phyloP scores from a whole-genome alignment of 257 asterid species.

The Solanum pimpinellifolium region DNA sequence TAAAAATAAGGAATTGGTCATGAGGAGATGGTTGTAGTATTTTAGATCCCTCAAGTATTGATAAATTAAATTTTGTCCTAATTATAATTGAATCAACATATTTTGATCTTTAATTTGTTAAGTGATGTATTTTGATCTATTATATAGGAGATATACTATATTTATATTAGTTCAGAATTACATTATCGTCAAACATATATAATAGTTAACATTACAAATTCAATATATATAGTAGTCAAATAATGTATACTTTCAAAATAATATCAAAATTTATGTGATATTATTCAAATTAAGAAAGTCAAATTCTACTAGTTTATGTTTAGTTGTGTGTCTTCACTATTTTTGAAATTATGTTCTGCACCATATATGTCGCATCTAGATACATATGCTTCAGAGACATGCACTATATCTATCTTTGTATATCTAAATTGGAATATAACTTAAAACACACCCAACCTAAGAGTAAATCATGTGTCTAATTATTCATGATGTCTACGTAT shows the following conservation, averaged over 20 bases:
- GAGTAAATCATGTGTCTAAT: too few relatives aligned
- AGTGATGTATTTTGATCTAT: background rate
- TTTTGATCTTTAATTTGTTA: background rate
- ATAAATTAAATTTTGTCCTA: background rate
- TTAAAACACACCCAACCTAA: background rate
- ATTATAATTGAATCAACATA: background rate
- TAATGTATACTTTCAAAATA: accelerated
- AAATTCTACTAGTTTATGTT: background rate
- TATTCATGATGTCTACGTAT: too few relatives aligned
- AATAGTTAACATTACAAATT: background rate
- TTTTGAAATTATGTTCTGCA: too few relatives aligned
- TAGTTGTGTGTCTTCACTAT: background rate
- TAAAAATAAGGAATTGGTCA: background rate
- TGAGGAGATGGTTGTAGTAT: background rate
- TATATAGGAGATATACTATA: background rate
- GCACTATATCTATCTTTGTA: too few relatives aligned
- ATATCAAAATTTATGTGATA: background rate
- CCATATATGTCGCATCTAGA: accelerated
- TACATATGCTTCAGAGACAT: background rate
- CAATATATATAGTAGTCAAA: background rate
- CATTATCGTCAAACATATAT: background rate
- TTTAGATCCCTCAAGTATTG: background rate
- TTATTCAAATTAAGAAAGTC: background rate
- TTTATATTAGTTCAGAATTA: background rate
- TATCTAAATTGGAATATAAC: too few relatives aligned